A percentile compares a stretch with the other conserved stretches of the same genome.
Conservation (phyloP, 2,329 filamentous ascomycete species). For the Aureobasidium lini region DNA sequence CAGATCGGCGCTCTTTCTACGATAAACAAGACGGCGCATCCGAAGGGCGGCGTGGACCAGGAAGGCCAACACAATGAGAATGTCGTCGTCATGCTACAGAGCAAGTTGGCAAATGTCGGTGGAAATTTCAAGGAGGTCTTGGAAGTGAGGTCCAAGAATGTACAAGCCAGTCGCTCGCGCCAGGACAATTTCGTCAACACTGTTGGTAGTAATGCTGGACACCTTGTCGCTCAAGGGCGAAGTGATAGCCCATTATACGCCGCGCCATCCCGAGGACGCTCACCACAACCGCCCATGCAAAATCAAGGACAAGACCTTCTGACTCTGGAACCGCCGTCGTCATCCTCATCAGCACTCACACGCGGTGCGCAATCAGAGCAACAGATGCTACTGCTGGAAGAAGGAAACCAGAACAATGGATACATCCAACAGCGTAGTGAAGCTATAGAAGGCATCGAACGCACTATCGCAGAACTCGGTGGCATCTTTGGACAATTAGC, state of each 20-base stretch:
- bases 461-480: constrained; percentile 87
- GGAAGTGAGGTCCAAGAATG: constrained; percentile 94
- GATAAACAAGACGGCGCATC: constrained; percentile 67
- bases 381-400: constrained; percentile 75
- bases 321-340: constrained; percentile 64
- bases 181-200: constrained; percentile 96
- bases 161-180: constrained; percentile 82
- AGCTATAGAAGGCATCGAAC: constrained; percentile 93
- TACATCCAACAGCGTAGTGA: constrained; percentile 93
- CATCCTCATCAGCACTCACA: constrained; percentile 34
- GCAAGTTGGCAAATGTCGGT: constrained; percentile 84
- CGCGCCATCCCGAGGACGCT: constrained; percentile 20
- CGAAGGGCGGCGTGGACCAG: constrained; percentile 49
- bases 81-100: constrained; percentile 84
- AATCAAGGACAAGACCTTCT: constrained; percentile 57
- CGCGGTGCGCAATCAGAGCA: constrained; percentile 63
- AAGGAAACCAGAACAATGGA: constrained; percentile 78
- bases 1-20: constrained; percentile 79
- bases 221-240: constrained; percentile 42
- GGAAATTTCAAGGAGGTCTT: constrained; percentile 97
- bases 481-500: constrained; percentile 90
- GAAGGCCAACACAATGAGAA: constrained; percentile 98
- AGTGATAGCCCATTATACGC: constrained; percentile 44
- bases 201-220: constrained; percentile 47
- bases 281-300: constrained; percentile 23